Evolutionary conservation across 306 rosid species (phyloP).

Genomic region (Macrotyloma uniflorum): DNA sequence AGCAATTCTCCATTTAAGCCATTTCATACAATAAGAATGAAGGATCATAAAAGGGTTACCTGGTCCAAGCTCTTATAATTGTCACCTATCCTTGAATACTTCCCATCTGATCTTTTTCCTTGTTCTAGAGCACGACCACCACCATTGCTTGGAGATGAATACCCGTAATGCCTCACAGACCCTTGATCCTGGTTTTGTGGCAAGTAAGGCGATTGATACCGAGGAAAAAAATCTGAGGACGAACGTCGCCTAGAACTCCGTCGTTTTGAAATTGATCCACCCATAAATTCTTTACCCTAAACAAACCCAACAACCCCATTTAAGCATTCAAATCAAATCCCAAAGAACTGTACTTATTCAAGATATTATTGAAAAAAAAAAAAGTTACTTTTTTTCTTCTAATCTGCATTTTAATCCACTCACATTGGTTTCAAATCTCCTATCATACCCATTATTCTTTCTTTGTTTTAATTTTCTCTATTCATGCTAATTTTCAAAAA

Average conservation of each 20-base stretch:
- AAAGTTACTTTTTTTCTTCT: background rate
- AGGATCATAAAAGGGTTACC: conserved; percentile 47
- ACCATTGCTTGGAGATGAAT: conserved; percentile 54
- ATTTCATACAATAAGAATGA: conserved; percentile 26
- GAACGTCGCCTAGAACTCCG: conserved; percentile 50
- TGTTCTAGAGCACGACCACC: conserved; percentile 45
- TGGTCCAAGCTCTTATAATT: conserved; percentile 69
- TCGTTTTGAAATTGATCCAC: conserved; percentile 73
- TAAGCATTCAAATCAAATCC: conserved; percentile 35
- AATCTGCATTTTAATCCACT: conserved; percentile 13
- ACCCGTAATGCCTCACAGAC: conserved; percentile 47
- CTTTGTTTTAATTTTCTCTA: background rate
- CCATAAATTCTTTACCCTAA: conserved; percentile 58
- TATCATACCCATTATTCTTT: background rate
- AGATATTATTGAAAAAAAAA: conserved; percentile 5
- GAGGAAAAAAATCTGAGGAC: conserved; percentile 43
- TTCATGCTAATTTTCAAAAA: background rate
- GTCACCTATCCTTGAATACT: conserved; percentile 79
- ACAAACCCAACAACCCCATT: conserved; percentile 40
- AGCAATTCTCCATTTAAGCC: background rate
- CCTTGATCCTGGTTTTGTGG: conserved; percentile 50
- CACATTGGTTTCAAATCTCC: conserved; percentile 8
- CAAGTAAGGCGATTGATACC: conserved; percentile 54
- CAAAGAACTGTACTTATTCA: background rate
- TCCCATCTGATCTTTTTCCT: conserved; percentile 51